Percentiles rank a stretch among this genome's conserved stretches.
Conservation (phyloP, 352 stramenopile genomes). For the Phytophthora uliginosa region DNA sequence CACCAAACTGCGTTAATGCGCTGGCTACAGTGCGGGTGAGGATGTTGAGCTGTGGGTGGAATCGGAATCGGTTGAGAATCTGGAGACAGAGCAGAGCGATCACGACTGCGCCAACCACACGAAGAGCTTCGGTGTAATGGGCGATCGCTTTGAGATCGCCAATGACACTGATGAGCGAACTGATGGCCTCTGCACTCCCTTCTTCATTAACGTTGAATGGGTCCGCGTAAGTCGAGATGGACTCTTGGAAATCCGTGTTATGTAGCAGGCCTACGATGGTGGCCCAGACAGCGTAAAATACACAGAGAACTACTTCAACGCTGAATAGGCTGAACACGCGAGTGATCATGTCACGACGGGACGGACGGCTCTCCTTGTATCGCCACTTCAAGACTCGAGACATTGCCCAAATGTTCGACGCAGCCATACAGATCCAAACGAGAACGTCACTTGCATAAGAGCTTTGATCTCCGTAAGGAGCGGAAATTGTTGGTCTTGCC, state of each 20-base stretch:
- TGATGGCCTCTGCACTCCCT: slow-evolving; percentile 16
- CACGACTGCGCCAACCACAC: slow-evolving; percentile 38
- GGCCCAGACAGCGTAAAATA: slow-evolving; percentile 57
- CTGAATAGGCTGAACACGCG: slow-evolving; percentile 17
- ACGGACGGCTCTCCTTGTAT: slow-evolving; percentile 15
- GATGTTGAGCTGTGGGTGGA: slow-evolving; percentile 65
- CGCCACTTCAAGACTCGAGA: slow-evolving; percentile 16
- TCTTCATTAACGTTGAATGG: slow-evolving; percentile 4
- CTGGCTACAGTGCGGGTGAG: slow-evolving; percentile 60
- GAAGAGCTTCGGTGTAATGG: slow-evolving; percentile 36
- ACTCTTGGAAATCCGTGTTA: slow-evolving; percentile 43
- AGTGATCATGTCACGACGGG: slow-evolving; percentile 4
- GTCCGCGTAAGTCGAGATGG: slow-evolving; percentile 19
- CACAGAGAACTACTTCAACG: slow-evolving; percentile 13
- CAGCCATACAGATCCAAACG: slow-evolving; percentile 19
- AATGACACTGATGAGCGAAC: slow-evolving; percentile 42
- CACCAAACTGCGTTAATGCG: slow-evolving; percentile 56
- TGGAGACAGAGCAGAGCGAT: slow-evolving; percentile 49
- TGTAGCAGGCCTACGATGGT: slow-evolving; percentile 45
- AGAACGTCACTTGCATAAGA: slow-evolving; percentile 23
- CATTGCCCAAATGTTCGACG: slow-evolving; percentile 13
- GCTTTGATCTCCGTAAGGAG: slow-evolving; percentile 30
- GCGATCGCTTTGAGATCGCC: slow-evolving; percentile 47
- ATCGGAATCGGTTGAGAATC: slow-evolving; percentile 61
- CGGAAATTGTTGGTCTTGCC: slow-evolving; percentile 33